Base-by-base conservation (phyloP, 176 grass and related monocot species). In the Oryza australiensis region DNA sequence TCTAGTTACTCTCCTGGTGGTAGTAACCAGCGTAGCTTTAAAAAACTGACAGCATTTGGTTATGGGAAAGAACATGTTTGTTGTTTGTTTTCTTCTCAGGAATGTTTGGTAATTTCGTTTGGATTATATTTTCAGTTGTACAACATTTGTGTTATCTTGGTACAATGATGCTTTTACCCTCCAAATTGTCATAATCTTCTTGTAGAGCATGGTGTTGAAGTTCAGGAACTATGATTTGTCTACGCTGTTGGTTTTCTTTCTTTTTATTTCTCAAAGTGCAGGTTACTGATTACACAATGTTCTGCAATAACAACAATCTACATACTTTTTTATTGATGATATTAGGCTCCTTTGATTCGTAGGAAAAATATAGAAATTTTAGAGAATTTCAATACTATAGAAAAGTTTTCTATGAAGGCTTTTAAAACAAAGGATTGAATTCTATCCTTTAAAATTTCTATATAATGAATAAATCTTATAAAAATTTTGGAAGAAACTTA, bases 21-120 rank as follows among this genome's bases (percentile, higher is more conserved):
- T 89, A 89, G 76, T 75, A 84, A 69, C 76, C 84, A 89, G 82
- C 85, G 46, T 85, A 84, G 76, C 82, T 32, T 75, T 32, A 51
- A 48, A 76, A 75, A 75, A 89, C 82, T 85, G 70, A 75, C 51
- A 64, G 82, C 82, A 80, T 63, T 80, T 70, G 70, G 82, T 75
- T 87, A 49, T 82, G 57, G 29, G 49, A 70, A 70, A 64, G 82
- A 79, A 75, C 70, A 70, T 48, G 9, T 46, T 10, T 60, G 14
- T 23, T 67, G 66, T 85, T 85, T 81, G 32, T 70, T 84, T 85
- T 80, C 53, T 70, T 51, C 26, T 30, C 30, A 63, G 64, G 48
- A 49, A 76, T 80, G 71, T 70, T 69, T 69, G 12, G 30, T 68
- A 65, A 77, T 89, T 77, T 72, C 26, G 5, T 76, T 72, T 51